Conservation (phyloP, 352 stramenopile genomes). For the Aphanomyces astaci region DNA sequence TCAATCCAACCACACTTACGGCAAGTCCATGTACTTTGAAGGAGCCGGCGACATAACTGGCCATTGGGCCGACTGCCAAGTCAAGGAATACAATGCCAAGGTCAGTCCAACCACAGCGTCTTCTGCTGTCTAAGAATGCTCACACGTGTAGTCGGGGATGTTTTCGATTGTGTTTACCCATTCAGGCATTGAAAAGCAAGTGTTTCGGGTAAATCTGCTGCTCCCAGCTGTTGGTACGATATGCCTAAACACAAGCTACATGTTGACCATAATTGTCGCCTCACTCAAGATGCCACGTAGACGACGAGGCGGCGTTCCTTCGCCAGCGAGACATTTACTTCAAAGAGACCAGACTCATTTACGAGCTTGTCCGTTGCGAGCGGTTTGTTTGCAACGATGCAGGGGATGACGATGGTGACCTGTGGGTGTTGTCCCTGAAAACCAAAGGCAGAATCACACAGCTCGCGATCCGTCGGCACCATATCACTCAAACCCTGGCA, state of each 20-base stretch:
- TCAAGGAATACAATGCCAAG: slow-evolving; percentile 2
- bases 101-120: neutral
- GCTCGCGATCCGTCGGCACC: neutral
- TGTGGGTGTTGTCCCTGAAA: neutral
- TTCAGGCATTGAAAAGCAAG: slow-evolving; percentile 11
- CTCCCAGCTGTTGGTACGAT: neutral
- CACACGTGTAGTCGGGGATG: neutral
- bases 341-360: slow-evolving; percentile 12
- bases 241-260: neutral
- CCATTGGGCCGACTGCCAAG: slow-evolving; percentile 4
- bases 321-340: slow-evolving; percentile 12
- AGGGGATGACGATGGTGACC: neutral
- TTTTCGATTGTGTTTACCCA: slow-evolving; percentile 12
- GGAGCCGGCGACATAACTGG: neutral
- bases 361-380: neutral
- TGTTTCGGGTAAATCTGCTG: slow-evolving; percentile 11
- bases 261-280: too few species aligned
- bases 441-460: slow-evolving; percentile 1
- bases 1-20: neutral
- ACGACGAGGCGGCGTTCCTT: neutral
- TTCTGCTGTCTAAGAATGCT: neutral
- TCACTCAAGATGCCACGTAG: too few species aligned
- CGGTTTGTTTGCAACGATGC: neutral
- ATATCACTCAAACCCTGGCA: neutral
- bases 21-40: slow-evolving; percentile 17